These are phyloP conservation scores for Carex cristatella DNA, from an alignment of 176 grass and related monocot species.

Conservation along the genomic window DNA sequence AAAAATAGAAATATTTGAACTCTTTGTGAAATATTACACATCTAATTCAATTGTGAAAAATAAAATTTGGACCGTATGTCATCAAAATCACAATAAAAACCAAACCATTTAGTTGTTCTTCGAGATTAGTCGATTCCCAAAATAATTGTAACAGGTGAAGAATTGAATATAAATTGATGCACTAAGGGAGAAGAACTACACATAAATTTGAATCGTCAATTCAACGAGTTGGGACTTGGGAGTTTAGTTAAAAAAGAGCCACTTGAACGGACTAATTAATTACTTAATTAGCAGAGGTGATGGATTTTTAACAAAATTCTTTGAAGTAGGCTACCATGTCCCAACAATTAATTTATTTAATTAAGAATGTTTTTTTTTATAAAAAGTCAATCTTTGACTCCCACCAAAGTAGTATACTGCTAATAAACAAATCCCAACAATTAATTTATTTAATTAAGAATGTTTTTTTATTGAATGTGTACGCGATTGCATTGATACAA, in stretches of 20 bases:
- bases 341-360: too few relatives aligned
- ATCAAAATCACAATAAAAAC: not conserved
- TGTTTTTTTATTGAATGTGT: too few relatives aligned
- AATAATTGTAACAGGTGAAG: not conserved
- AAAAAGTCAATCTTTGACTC: too few relatives aligned
- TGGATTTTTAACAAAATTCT: not conserved
- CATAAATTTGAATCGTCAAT: not conserved
- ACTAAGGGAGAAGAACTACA: not conserved
- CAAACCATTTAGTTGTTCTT: not conserved
- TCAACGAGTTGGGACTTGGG: not conserved
- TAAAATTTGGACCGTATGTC: not conserved
- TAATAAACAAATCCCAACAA: too few relatives aligned
- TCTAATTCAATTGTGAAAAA: not conserved
- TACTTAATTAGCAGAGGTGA: not conserved
- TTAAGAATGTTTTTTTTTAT: too few relatives aligned
- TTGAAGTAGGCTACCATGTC: too few relatives aligned
- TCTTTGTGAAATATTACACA: too few relatives aligned
- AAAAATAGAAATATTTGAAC: too few relatives aligned
- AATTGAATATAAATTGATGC: not conserved
- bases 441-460: too few relatives aligned
- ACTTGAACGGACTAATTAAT: not conserved
- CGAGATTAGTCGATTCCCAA: not conserved
- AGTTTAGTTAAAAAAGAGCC: not conserved
- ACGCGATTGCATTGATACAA: too few relatives aligned
- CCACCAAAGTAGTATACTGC: too few relatives aligned